These are phyloP conservation scores for Saksenaea vasiformis DNA, from an alignment of 371 early-diverging fungal genomes.

Conservation along the genomic window DNA sequence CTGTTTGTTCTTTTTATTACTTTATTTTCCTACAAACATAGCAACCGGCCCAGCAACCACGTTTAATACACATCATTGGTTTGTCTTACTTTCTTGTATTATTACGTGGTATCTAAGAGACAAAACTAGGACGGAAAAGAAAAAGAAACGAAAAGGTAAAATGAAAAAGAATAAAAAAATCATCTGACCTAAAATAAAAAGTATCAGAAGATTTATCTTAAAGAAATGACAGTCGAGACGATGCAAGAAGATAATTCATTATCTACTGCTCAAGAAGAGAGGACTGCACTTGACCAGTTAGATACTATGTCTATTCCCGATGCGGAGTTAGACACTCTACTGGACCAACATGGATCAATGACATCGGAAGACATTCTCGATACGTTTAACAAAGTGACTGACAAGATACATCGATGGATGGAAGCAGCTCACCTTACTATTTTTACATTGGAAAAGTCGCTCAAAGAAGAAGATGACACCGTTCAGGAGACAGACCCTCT, in stretches of 20 bases:
- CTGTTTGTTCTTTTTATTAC: neutral
- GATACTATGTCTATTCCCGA: slow-evolving; percentile 30
- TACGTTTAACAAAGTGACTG: slow-evolving; percentile 34
- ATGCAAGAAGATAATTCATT: neutral
- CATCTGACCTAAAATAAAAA: neutral
- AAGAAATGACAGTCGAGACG: slow-evolving; percentile 9
- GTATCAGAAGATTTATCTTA: neutral
- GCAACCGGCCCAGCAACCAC: neutral
- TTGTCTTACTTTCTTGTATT: neutral
- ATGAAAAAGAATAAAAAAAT: slow-evolving; percentile 1
- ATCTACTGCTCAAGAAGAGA: slow-evolving; percentile 14
- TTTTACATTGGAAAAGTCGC: slow-evolving; percentile 51
- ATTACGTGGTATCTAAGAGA: neutral
- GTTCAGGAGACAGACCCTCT: slow-evolving; percentile 41
- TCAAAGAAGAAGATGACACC: slow-evolving; percentile 38
- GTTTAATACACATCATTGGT: neutral
- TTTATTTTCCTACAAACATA: neutral
- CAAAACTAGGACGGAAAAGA: neutral
- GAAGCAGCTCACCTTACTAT: slow-evolving; percentile 57
- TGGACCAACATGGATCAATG: slow-evolving; percentile 38
- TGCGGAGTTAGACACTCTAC: slow-evolving; percentile 29
- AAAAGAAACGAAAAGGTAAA: neutral
- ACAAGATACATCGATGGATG: slow-evolving; percentile 48
- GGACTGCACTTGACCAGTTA: slow-evolving; percentile 13
- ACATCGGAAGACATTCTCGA: slow-evolving; percentile 36